These are phyloP conservation scores for Aspergillus coremiiformis DNA, from an alignment of 495 filamentous ascomycete species.

Conservation along the genomic window DNA sequence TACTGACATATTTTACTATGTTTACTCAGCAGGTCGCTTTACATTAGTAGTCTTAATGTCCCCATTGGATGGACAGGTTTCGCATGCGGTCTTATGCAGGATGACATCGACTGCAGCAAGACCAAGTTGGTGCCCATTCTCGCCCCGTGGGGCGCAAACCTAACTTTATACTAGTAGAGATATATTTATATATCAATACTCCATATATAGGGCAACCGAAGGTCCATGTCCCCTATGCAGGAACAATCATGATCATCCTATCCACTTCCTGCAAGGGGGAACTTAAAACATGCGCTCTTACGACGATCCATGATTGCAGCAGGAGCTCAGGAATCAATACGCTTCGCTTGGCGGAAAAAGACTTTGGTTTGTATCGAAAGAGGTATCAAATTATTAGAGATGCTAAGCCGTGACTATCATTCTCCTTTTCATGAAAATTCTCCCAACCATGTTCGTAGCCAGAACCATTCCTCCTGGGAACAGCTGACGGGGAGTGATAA, in stretches of 20 bases:
- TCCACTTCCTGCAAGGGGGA: not conserved
- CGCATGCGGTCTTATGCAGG: not conserved
- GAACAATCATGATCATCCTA: not conserved
- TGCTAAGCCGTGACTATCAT: slow-evolving; percentile 10
- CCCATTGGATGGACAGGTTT: not conserved
- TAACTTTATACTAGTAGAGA: not conserved
- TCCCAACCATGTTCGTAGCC: slow-evolving; percentile 7
- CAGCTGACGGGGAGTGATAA: slow-evolving; percentile 4
- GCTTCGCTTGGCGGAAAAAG: too few species aligned
- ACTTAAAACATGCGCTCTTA: not conserved
- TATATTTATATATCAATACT: not conserved
- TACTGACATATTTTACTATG: not conserved
- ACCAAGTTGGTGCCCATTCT: not conserved
- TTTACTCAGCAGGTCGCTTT: not conserved
- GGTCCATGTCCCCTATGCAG: not conserved
- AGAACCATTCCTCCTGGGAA: slow-evolving; percentile 7
- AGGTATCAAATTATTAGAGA: slow-evolving; percentile 19
- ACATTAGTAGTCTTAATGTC: not conserved
- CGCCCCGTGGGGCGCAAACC: not conserved
- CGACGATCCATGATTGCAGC: not conserved
- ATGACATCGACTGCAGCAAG: not conserved
- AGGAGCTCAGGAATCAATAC: too few species aligned
- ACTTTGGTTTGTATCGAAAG: not conserved
- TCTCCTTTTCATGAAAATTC: slow-evolving; percentile 2
- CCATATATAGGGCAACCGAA: not conserved